Conservation (phyloP, 208 protist species). For the Trypanosoma boissoni region DNA sequence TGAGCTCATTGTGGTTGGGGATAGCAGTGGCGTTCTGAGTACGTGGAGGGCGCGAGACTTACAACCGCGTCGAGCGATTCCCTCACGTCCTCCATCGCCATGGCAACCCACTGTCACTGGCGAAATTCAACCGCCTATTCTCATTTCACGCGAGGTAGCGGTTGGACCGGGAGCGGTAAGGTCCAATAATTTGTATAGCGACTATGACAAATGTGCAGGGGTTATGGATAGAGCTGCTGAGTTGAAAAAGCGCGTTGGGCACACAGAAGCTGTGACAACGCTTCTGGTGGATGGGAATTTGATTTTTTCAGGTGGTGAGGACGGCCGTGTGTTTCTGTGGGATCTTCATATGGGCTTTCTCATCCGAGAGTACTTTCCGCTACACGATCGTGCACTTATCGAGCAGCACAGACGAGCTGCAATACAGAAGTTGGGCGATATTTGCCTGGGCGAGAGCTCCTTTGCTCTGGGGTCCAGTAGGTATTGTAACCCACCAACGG, state of each 20-base stretch:
- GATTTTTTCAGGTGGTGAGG: conserved; percentile 36
- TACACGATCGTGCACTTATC: conserved; percentile 9
- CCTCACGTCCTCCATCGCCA: conserved; percentile 22
- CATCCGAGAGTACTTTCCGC: conserved; percentile 20
- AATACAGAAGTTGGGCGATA: background rate
- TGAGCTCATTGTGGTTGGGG: conserved; percentile 26
- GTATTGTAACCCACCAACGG: background rate
- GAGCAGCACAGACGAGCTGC: background rate
- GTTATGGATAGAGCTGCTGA: too few relatives aligned
- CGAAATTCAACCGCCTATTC: background rate
- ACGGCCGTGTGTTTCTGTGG: conserved; percentile 39
- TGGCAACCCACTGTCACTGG: conserved; percentile 3
- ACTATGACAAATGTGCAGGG: too few relatives aligned
- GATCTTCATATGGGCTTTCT: conserved; percentile 23
- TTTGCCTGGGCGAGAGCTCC: too few relatives aligned
- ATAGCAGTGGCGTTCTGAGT: conserved; percentile 22
- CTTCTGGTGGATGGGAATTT: conserved; percentile 30
- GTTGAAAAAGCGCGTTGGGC: conserved; percentile 4
- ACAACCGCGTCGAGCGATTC: conserved; percentile 11
- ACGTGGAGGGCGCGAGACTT: conserved; percentile 19
- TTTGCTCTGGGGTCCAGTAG: background rate
- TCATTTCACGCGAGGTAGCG: background rate
- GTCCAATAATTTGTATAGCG: background rate
- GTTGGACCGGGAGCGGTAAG: background rate
- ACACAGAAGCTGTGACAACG: conserved; percentile 23